phyloP scores from a whole-genome alignment of 179 eudicot genomes.

The Silene noctiflora region DNA sequence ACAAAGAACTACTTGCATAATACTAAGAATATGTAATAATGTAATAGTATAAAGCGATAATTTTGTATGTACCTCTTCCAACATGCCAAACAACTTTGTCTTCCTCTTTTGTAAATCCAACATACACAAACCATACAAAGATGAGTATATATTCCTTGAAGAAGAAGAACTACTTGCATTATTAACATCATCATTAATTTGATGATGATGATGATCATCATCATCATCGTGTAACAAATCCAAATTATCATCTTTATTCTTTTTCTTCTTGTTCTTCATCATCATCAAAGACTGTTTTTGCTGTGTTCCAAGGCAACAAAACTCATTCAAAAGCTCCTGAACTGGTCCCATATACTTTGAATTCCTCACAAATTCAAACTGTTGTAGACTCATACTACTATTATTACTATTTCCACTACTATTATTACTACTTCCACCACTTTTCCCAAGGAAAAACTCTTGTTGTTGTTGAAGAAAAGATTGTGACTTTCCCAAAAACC shows the following conservation, averaged over 20 bases:
- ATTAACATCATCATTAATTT: not conserved
- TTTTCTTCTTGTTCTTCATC: slow-evolving; percentile 31
- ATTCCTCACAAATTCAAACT: slow-evolving; percentile 42
- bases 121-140: slow-evolving; percentile 49
- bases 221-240: slow-evolving; percentile 22
- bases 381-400: slow-evolving; percentile 7
- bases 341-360: slow-evolving; percentile 78
- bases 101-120: slow-evolving; percentile 80
- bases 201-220: slow-evolving; percentile 7
- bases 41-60: too few species aligned
- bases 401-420: not conserved
- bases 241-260: slow-evolving; percentile 31
- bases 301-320: slow-evolving; percentile 60
- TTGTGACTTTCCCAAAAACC: slow-evolving; percentile 27
- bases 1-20: slow-evolving; percentile 8
- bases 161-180: slow-evolving; percentile 30
- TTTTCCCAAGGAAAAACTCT: slow-evolving; percentile 21
- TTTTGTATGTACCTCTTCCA: slow-evolving; percentile 57
- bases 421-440: slow-evolving; percentile 1
- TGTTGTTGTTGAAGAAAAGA: slow-evolving; percentile 13
- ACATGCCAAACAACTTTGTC: slow-evolving; percentile 67
- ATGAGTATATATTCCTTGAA: slow-evolving; percentile 20
- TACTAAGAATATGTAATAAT: too few species aligned
- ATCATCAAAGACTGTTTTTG: slow-evolving; percentile 18
- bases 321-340: slow-evolving; percentile 77